Conservation (phyloP, 768 basidiomycete species). For the Leccinellum luteum region DNA sequence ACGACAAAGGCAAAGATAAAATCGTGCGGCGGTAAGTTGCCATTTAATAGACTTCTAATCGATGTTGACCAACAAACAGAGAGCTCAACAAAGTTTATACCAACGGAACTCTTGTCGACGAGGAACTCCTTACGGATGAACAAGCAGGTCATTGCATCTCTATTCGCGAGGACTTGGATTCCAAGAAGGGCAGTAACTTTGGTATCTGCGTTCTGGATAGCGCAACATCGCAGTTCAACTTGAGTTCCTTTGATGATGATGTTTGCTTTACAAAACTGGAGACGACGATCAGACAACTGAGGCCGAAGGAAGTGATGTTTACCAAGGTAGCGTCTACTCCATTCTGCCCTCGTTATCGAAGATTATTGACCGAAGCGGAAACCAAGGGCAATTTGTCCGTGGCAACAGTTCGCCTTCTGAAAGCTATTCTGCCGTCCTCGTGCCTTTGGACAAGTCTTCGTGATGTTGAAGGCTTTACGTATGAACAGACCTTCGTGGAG, state of each 20-base stretch:
- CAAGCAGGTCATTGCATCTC: constrained; percentile 95
- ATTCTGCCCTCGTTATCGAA: not conserved
- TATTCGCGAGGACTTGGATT: constrained; percentile 58
- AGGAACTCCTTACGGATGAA: constrained; percentile 83
- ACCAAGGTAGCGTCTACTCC: constrained; percentile 60
- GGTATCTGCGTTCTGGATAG: constrained; percentile 93
- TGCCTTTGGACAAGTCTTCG: constrained; percentile 91
- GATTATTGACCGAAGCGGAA: not conserved
- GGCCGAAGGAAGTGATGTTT: constrained; percentile 89
- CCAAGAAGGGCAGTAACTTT: constrained; percentile 53
- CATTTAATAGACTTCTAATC: not conserved
- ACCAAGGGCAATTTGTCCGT: constrained; percentile 82
- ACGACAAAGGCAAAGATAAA: constrained; percentile 68
- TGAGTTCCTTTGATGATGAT: constrained; percentile 90
- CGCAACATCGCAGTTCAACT: constrained; percentile 91
- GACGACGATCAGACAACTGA: constrained; percentile 86
- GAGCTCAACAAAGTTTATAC: constrained; percentile 97
- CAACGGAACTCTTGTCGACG: constrained; percentile 92
- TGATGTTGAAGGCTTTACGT: constrained; percentile 77
- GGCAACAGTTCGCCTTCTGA: constrained; percentile 77
- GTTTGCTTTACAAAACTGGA: constrained; percentile 89
- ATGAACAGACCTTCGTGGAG: constrained; percentile 66
- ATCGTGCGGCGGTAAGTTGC: constrained; percentile 73
- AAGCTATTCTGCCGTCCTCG: constrained; percentile 70
- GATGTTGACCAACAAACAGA: constrained; percentile 34